Evolutionary conservation across 169 alveolate genomes (phyloP).

Genomic region (Condylostoma magnum): DNA sequence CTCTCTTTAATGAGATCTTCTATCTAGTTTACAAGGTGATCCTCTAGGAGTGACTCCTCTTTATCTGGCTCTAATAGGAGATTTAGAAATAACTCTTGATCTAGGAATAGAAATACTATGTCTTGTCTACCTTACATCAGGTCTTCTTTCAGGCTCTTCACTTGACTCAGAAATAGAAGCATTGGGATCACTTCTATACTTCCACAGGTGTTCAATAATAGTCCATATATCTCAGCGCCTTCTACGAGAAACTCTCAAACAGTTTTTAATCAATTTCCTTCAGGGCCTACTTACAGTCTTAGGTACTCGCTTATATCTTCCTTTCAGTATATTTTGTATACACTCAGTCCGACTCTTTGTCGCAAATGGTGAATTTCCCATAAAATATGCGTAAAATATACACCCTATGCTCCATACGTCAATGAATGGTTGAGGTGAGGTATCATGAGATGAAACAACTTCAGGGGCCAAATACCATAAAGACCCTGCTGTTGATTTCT

Average conservation of each 20-base stretch:
- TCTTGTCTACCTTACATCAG: no score
- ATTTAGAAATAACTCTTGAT: no score
- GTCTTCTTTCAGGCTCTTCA: no score
- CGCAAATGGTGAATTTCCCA: conserved; percentile 41
- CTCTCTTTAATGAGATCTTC: no score
- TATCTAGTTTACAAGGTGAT: no score
- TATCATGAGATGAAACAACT: conserved; percentile 35
- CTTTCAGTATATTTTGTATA: not conserved
- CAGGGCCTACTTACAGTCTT: not conserved
- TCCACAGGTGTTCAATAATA: not conserved
- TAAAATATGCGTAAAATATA: conserved; percentile 37
- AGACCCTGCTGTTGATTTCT: conserved; percentile 40
- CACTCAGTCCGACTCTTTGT: not conserved
- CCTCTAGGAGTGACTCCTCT: no score
- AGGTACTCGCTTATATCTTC: not conserved
- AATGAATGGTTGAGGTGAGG: conserved; percentile 31
- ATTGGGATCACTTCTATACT: not conserved
- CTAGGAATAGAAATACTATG: no score
- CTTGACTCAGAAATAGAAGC: not conserved
- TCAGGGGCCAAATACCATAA: conserved; percentile 54
- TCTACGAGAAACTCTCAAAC: not conserved
- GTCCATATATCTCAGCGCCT: not conserved
- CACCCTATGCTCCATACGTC: conserved; percentile 61
- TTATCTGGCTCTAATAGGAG: no score
- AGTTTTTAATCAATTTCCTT: not conserved